Evolutionary conservation across 768 basidiomycete species (phyloP).

Genomic region (Melanogaster broomeanus): DNA sequence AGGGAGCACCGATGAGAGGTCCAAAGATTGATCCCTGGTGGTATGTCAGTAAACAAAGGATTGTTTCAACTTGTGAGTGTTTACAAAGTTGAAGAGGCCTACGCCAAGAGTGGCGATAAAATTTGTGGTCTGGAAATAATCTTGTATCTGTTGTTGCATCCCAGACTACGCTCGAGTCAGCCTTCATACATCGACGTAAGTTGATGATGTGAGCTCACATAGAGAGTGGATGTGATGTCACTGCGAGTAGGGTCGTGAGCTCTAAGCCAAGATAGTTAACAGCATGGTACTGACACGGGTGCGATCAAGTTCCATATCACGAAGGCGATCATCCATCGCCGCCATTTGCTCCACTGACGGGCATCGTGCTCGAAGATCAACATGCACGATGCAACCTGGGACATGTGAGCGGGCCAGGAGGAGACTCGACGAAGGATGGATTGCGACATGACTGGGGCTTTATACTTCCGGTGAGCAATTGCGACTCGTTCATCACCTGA

Average conservation of each 20-base stretch:
- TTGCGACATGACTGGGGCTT: not conserved
- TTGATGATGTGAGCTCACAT: constrained; percentile 15
- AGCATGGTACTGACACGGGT: constrained; percentile 24
- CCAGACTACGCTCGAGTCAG: constrained; percentile 19
- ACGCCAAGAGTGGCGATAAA: constrained; percentile 20
- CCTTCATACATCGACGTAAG: not conserved
- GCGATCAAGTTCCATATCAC: constrained; percentile 32
- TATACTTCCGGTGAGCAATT: not conserved
- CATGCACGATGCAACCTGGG: constrained; percentile 14
- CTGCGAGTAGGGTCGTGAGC: constrained; percentile 12
- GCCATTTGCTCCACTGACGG: constrained; percentile 28
- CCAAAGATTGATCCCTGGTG: constrained; percentile 25
- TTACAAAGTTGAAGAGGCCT: constrained; percentile 23
- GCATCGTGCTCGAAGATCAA: constrained; percentile 24
- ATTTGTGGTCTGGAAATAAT: constrained; percentile 17
- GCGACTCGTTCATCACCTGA: not conserved
- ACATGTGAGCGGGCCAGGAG: constrained; percentile 16
- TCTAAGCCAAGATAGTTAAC: not conserved
- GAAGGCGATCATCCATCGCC: constrained; percentile 28
- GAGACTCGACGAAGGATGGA: constrained; percentile 4
- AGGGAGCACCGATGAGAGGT: constrained; percentile 24
- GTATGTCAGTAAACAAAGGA: not conserved
- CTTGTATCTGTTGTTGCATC: constrained; percentile 28
- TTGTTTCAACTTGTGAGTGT: not conserved
- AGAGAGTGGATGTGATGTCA: constrained; percentile 27